A percentile compares a stretch with the other conserved stretches of the same genome.
Conservation (phyloP, 177 flowering plant species). For the Vitis hybrid region DNA sequence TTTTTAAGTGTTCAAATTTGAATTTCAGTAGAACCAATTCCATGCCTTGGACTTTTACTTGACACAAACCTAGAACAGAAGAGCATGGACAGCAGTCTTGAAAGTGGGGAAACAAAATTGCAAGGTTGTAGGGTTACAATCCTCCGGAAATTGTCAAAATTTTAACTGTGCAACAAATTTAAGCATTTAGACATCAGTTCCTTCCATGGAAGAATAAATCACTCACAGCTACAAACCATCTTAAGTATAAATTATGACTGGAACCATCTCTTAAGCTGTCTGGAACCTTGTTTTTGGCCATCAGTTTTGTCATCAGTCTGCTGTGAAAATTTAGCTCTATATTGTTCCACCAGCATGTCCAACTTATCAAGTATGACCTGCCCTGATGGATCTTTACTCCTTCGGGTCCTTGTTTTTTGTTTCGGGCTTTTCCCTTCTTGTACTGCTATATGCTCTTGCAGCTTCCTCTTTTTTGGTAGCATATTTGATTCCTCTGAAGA, state of each 20-base stretch:
- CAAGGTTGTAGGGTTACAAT: neutral
- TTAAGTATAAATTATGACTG: conserved; percentile 31
- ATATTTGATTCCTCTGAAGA: conserved; percentile 6
- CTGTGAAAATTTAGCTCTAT: conserved; percentile 59
- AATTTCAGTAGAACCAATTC: too few species aligned
- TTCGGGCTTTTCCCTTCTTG: conserved; percentile 13
- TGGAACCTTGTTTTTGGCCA: conserved; percentile 48
- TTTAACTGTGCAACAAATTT: neutral
- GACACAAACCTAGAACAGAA: too few species aligned
- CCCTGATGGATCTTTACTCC: conserved; percentile 37
- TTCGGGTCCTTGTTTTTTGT: conserved; percentile 29
- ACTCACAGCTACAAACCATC: neutral
- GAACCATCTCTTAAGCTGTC: conserved; percentile 70
- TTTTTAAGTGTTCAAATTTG: too few species aligned
- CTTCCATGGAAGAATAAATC: neutral
- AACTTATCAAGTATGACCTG: conserved; percentile 61
- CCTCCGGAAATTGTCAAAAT: neutral
- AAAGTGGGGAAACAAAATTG: too few species aligned
- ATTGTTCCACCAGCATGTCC: conserved; percentile 72
- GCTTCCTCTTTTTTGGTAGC: conserved; percentile 25
- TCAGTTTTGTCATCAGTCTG: conserved; percentile 32
- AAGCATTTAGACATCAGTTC: neutral
- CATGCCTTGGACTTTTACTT: too few species aligned
- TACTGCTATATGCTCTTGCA: conserved; percentile 9
- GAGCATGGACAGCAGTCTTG: too few species aligned